Conservation (phyloP, 2,329 filamentous ascomycete genomes). For the Aotearoamyces nothofagi region DNA sequence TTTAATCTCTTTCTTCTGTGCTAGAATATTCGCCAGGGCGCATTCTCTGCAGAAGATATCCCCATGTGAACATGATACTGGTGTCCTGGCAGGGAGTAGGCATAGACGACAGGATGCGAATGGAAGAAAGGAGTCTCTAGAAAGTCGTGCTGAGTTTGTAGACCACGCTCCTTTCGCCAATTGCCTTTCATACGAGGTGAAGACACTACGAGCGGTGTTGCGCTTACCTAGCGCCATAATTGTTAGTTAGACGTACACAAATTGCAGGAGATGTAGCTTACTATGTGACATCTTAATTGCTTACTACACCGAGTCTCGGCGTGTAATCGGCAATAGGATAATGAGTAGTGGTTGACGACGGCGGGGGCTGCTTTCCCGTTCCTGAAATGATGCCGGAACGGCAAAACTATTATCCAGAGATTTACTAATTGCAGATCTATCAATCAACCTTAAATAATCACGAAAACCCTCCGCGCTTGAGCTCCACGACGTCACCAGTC, state of each 20-base stretch:
- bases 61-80: slow-evolving; percentile 70
- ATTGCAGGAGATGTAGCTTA: slow-evolving; percentile 17
- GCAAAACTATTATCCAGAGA: too few species aligned
- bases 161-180: slow-evolving; percentile 74
- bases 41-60: slow-evolving; percentile 95
- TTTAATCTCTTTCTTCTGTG: slow-evolving; percentile 85
- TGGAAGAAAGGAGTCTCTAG: slow-evolving; percentile 79
- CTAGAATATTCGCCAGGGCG: slow-evolving; percentile 76
- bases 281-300: slow-evolving; percentile 31
- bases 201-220: slow-evolving; percentile 84
- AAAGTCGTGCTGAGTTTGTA: slow-evolving; percentile 67
- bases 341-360: too few species aligned
- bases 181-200: slow-evolving; percentile 80
- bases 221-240: slow-evolving; percentile 49
- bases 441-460: slow-evolving; percentile 6
- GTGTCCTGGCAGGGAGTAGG: slow-evolving; percentile 63
- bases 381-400: too few species aligned
- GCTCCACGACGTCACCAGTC: slow-evolving; percentile 5
- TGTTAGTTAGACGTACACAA: slow-evolving; percentile 2
- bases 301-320: neutral
- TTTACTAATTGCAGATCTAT: too few species aligned
- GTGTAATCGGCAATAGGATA: too few species aligned
- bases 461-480: slow-evolving; percentile 9
- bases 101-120: slow-evolving; percentile 85
- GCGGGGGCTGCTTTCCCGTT: too few species aligned